Conservation (phyloP, 1,139 yeast genomes). For the Hansenula anomala region DNA sequence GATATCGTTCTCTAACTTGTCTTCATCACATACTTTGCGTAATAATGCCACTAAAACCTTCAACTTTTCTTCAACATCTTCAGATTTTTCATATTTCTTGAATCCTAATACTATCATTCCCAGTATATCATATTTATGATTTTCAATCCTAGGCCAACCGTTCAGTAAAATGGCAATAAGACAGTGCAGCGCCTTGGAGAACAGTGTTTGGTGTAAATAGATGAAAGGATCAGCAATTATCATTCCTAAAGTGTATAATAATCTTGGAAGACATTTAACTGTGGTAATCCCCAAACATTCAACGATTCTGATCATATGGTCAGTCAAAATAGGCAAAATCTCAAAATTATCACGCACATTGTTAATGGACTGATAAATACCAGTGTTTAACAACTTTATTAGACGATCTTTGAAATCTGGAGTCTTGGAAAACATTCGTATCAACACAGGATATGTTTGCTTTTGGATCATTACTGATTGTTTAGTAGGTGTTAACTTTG, state of each 20-base stretch:
- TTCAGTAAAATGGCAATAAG: slow-evolving; percentile 20
- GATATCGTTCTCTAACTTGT: background rate
- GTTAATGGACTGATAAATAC: slow-evolving; percentile 14
- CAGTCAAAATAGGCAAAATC: slow-evolving; percentile 8
- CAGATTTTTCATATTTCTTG: slow-evolving; percentile 5
- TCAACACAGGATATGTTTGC: slow-evolving; percentile 18
- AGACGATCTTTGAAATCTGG: slow-evolving; percentile 3
- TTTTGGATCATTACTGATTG: slow-evolving; percentile 17
- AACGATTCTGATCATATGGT: slow-evolving; percentile 8
- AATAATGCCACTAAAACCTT: background rate
- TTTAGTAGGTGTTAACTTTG: slow-evolving; percentile 36
- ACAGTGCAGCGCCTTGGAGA: slow-evolving; percentile 15
- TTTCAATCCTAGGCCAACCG: slow-evolving; percentile 29
- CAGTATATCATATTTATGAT: slow-evolving; percentile 29
- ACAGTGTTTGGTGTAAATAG: slow-evolving; percentile 9
- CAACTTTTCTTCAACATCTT: background rate
- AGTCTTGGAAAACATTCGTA: slow-evolving; percentile 3
- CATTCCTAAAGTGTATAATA: slow-evolving; percentile 21
- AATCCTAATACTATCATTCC: slow-evolving; percentile 26
- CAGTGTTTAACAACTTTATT: slow-evolving; percentile 14
- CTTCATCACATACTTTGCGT: background rate
- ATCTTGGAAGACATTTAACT: slow-evolving; percentile 13
- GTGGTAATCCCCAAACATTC: slow-evolving; percentile 9
- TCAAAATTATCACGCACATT: slow-evolving; percentile 15
- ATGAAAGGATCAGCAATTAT: slow-evolving; percentile 19